Base-by-base conservation (phyloP, 176 grass and related monocot genomes). In the Dendrocalamus sinicus region DNA sequence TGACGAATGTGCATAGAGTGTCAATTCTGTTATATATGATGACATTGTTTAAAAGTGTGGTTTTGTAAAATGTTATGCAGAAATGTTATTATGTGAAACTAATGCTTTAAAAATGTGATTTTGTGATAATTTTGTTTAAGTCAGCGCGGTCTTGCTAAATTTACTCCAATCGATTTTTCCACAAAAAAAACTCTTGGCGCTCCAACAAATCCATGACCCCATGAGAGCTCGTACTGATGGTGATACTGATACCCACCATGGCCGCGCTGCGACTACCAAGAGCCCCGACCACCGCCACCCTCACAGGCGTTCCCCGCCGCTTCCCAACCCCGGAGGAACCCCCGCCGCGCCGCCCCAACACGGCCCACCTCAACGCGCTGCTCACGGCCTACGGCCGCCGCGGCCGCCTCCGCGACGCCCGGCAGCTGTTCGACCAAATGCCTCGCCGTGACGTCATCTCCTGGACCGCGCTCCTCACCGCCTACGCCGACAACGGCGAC, bases 391-490 rank as follows among this genome's bases (percentile, higher is more conserved):
- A 88, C 65, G 93, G 90, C 44, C 83, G 93, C 41, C 57, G 83
- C 81, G 90, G 93, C 67, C 82, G 86, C 53, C 86, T 88, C 64
- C 58, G 52, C 11, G 90, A 88, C 30, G 93, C 93, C 41, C 90
- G 90, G 70, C 81, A 55, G 63, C 52, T 87, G 37, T 95, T 95
- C 79, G 93, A 95, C 75, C 80, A 40, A 52, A 95, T 92, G 90
- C 85, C 88, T 50, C 60, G 10, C 75, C 93, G 90, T 23, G 93
- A 95, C 64, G 93, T 92, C 83, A 87, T 95, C 88, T 86, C 93
- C 30, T 95, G 93, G 93, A 95, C 93, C 23, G 93, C 93, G 0
- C 85, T 95, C 37, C 85, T 95, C 79, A 90, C 90, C 15, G 90
- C 93, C 67, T 95, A 95, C 57, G 79, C 70, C 3, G 82, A 88